phyloP scores from a whole-genome alignment of 2,329 filamentous ascomycete species.

The Pseudovirgaria hyperparasitica region DNA sequence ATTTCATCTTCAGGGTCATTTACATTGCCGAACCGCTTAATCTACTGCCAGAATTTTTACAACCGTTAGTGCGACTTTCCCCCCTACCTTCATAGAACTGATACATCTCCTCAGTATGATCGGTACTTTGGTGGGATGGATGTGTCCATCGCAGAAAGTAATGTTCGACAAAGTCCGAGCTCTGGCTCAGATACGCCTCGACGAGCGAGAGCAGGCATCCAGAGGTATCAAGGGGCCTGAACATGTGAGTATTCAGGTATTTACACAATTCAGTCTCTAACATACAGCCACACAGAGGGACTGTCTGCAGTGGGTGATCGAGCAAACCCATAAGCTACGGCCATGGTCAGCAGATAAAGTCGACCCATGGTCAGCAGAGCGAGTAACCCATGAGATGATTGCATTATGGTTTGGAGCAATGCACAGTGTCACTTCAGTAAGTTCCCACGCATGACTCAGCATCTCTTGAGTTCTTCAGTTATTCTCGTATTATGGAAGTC shows the following conservation, averaged over 20 bases:
- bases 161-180: conserved; percentile 9
- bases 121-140: conserved; percentile 7
- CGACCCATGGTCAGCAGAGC: conserved; percentile 15
- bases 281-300: conserved; percentile 7
- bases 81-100: neutral
- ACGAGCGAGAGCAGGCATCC: conserved; percentile 7
- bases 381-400: conserved; percentile 18
- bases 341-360: conserved; percentile 15
- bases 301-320: conserved; percentile 23
- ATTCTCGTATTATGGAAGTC: neutral
- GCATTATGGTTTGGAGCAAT: conserved; percentile 24
- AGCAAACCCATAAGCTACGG: conserved; percentile 13
- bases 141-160: conserved; percentile 7
- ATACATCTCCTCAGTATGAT: conserved; percentile 3
- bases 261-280: neutral
- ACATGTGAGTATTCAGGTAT: conserved; percentile 2
- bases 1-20: conserved; percentile 14
- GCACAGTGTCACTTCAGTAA: conserved; percentile 14
- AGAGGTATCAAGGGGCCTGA: conserved; percentile 6
- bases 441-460: conserved; percentile 2
- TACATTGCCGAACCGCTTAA: conserved; percentile 13
- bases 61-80: conserved; percentile 4
- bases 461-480: neutral
- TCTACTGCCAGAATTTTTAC: conserved; percentile 9
- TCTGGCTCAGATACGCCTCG: conserved; percentile 8